These are phyloP conservation scores for Gossypium arboreum DNA, from an alignment of 345 rosid species.

Conservation along the genomic window DNA sequence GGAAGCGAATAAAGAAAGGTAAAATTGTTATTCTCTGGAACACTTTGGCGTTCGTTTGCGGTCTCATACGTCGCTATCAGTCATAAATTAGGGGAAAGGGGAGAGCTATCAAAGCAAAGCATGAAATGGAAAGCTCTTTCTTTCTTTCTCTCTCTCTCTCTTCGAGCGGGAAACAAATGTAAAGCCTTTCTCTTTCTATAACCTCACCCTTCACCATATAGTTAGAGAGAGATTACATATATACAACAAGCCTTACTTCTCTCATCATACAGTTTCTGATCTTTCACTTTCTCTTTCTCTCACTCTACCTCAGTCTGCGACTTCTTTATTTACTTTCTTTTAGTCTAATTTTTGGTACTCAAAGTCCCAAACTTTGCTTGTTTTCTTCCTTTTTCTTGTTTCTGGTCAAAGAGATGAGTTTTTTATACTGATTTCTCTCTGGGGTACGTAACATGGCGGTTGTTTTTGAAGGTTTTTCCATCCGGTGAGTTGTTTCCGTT, in stretches of 20 bases:
- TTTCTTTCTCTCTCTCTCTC: conserved; percentile 7
- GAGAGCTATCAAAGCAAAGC: conserved; percentile 20
- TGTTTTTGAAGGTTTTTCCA: conserved; percentile 50
- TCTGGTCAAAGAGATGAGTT: background rate
- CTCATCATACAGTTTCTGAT: background rate
- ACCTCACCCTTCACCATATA: background rate
- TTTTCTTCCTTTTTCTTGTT: background rate
- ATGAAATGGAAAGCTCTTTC: conserved; percentile 16
- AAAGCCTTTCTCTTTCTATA: conserved; percentile 22
- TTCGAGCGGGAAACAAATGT: conserved; percentile 18
- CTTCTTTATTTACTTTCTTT: background rate
- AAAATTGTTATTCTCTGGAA: conserved; percentile 19
- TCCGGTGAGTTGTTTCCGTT: conserved; percentile 38
- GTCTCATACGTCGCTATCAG: conserved; percentile 51
- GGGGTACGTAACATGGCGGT: conserved; percentile 31
- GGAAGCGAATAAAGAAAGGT: no score
- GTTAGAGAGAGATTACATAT: background rate
- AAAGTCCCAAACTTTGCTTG: background rate
- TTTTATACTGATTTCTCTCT: background rate
- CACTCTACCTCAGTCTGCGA: background rate
- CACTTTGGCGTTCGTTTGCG: conserved; percentile 27
- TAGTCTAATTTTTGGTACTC: conserved; percentile 13
- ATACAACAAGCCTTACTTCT: background rate
- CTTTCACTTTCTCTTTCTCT: conserved; percentile 15
- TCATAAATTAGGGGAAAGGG: conserved; percentile 36